Conservation (phyloP, 106 monocot species). For the Platanthera zijinensis region DNA sequence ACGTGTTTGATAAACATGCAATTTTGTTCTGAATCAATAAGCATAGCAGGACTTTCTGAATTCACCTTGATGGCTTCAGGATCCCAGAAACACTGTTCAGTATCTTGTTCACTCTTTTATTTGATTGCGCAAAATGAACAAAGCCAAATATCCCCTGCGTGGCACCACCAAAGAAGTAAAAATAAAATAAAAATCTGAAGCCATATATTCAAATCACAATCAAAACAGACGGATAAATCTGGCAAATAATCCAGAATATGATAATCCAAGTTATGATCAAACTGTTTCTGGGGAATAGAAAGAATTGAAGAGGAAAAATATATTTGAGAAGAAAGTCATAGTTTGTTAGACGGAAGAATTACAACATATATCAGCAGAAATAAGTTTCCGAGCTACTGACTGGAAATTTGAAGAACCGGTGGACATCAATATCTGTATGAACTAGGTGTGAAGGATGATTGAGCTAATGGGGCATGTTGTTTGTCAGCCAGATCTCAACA, state of each 20-base stretch:
- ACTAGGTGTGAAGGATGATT: not conserved
- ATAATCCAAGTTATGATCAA: not conserved
- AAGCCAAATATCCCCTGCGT: conserved; percentile 51
- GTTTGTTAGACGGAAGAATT: not conserved
- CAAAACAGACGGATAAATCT: no score
- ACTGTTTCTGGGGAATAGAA: not conserved
- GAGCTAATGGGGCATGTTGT: not conserved
- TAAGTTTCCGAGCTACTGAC: not conserved
- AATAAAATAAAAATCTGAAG: not conserved
- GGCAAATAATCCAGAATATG: not conserved
- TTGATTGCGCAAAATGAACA: conserved; percentile 31
- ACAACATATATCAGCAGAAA: not conserved
- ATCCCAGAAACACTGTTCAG: conserved; percentile 59
- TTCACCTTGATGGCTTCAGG: conserved; percentile 73
- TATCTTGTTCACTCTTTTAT: conserved; percentile 58
- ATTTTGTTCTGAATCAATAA: not conserved
- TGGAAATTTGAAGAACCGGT: not conserved
- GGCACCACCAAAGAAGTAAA: not conserved
- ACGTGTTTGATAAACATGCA: not conserved
- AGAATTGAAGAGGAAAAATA: not conserved
- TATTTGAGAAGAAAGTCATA: not conserved
- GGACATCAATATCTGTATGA: not conserved
- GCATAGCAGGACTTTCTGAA: not conserved
- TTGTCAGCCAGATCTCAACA: not conserved
- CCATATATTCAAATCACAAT: not conserved